These are phyloP conservation scores for Candida namnaoensis DNA, from an alignment of 805 yeast genomes.

Conservation along the genomic window DNA sequence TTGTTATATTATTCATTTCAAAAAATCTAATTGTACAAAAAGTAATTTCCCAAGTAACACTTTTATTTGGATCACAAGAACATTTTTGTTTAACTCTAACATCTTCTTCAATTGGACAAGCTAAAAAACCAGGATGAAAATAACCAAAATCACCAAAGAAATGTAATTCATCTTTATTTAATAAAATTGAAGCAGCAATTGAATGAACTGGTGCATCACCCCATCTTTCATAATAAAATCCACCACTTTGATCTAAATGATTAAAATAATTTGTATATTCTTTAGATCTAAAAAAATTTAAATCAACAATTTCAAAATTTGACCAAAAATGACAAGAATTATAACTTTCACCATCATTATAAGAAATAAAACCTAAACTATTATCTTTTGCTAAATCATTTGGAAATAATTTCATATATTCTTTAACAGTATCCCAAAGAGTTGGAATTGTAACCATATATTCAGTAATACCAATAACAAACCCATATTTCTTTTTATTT, in stretches of 20 bases:
- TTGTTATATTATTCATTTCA: background rate
- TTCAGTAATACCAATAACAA: constrained; percentile 59
- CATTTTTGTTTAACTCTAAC: constrained; percentile 35
- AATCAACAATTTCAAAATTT: constrained; percentile 66
- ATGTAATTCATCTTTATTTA: constrained; percentile 49
- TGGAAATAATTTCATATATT: constrained; percentile 36
- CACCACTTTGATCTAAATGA: constrained; percentile 58
- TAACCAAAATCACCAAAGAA: constrained; percentile 74
- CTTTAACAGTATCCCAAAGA: constrained; percentile 49
- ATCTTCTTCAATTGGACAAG: constrained; percentile 43
- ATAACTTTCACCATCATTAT: constrained; percentile 55
- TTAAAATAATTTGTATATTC: constrained; percentile 54
- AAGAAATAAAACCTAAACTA: constrained; percentile 52
- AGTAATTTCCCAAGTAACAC: background rate
- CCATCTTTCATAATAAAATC: constrained; percentile 85
- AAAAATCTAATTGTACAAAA: background rate
- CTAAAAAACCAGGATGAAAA: constrained; percentile 49
- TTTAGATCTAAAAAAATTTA: constrained; percentile 55
- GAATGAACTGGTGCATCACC: constrained; percentile 94
- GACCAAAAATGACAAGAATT: constrained; percentile 82
- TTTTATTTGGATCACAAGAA: constrained; percentile 29
- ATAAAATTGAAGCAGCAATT: constrained; percentile 56
- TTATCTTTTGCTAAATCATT: constrained; percentile 38
- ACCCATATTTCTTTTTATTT: constrained; percentile 54
- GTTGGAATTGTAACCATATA: constrained; percentile 51